Conservation (phyloP, 371 early-diverging fungal species). For the Synchytrium microbalum region DNA sequence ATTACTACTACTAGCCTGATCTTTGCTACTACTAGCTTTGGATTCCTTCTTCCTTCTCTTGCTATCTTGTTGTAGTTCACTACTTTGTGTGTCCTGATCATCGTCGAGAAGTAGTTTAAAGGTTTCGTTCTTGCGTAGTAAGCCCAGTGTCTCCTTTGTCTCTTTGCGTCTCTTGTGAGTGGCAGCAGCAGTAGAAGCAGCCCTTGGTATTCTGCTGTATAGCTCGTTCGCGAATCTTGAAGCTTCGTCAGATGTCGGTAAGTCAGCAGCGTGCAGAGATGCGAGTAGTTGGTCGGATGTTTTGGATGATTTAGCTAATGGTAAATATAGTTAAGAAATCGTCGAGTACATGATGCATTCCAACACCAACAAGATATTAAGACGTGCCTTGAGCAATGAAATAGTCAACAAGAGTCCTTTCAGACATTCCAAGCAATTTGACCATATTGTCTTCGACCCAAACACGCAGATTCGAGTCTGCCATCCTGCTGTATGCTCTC, state of each 20-base stretch:
- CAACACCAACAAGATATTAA: background rate
- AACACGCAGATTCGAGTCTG: constrained; percentile 21
- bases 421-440: constrained; percentile 64
- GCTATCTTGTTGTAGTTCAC: constrained; percentile 12
- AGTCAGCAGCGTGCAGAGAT: constrained; percentile 45
- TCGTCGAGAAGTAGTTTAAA: constrained; percentile 54
- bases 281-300: constrained; percentile 45
- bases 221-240: constrained; percentile 58
- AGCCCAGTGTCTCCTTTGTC: constrained; percentile 42
- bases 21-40: background rate
- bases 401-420: constrained; percentile 61
- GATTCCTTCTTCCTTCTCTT: constrained; percentile 12
- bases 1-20: background rate
- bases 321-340: background rate
- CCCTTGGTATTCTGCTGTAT: constrained; percentile 50
- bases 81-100: constrained; percentile 8
- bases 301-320: constrained; percentile 49
- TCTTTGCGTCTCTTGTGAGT: constrained; percentile 40
- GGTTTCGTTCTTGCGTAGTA: constrained; percentile 52
- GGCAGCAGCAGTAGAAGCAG: constrained; percentile 9
- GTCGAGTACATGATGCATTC: background rate
- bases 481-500: too few species aligned
- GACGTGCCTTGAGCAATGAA: constrained; percentile 40
- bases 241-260: constrained; percentile 45
- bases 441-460: constrained; percentile 80